Base-by-base conservation (phyloP, 1,284 basidiomycete genomes). In the Naganishia liquefaciens region DNA sequence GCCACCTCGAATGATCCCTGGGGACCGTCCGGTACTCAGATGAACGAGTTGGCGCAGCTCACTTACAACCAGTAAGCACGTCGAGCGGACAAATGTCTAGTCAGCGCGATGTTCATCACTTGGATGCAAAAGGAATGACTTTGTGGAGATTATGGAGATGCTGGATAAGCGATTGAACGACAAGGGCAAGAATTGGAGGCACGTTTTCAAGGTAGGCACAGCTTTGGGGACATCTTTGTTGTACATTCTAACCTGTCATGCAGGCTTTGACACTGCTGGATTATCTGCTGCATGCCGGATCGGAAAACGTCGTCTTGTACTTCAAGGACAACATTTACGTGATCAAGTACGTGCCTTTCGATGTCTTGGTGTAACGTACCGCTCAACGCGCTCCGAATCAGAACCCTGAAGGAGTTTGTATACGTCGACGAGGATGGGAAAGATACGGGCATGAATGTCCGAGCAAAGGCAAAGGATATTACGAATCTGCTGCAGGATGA, bases 131-230 rank as follows among this genome's bases (percentile, higher is more conserved):
- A 96, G 93, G 80, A 90, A 88, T 71, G 94, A 99, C 76, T 99
- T 99, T 79, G 92, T 99, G 37, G 96, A 99, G 81, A 94, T 99
- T 75, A 98, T 99, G 93, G 96, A 99, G 82, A 98, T 98, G 91
- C 84, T 99, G 68, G 96, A 99, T 81, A 99, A 99, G 81, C 87
- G 96, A 57, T 81, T 99, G 71, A 99, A 99, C 74, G 96, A 99
- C 82, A 99, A 98, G 82, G 96, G 96, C 46, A 99, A 99, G 86
- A 98, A 99, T 76, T 99, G 96, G 96, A 84, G 95, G 58, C 96
- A 99, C 83, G 96, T 99, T 68, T 99, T 98, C 86, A 99, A 99
- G 84, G 91, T 88, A 68, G 80, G 75, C 50, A 62, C 33, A 55
- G 33, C 60, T 42, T 51, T 17, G 33, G 13, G 2, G 28, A 39